A percentile compares a stretch with the other conserved stretches of the same genome.
phyloP scores from a whole-genome alignment of 805 yeast genomes.

The Suhomyces faveliae region DNA sequence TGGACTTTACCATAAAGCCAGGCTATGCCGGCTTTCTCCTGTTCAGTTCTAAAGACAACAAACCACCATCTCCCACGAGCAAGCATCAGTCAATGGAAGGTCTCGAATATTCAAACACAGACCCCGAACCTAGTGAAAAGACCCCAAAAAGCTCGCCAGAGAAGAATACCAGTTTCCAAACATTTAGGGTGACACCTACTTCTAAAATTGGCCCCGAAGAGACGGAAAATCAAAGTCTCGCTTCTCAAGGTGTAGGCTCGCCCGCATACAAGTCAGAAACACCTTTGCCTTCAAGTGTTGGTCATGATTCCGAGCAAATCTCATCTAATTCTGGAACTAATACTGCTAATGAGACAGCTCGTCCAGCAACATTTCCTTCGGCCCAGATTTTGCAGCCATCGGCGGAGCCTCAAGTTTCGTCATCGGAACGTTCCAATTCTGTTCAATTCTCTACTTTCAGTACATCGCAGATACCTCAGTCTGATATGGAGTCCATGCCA shows the following conservation, averaged over 20 bases:
- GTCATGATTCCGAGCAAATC: background rate
- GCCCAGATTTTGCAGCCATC: background rate
- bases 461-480: background rate
- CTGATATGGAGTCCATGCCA: background rate
- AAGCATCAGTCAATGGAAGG: background rate
- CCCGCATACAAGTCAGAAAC: background rate
- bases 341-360: background rate
- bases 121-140: background rate
- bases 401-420: background rate
- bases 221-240: background rate
- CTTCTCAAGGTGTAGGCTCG: background rate
- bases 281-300: background rate
- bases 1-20: constrained; percentile 29
- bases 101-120: background rate
- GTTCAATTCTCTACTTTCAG: background rate
- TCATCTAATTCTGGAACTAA: background rate
- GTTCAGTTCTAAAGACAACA: constrained; percentile 20
- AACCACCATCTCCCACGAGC: background rate
- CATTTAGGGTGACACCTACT: background rate
- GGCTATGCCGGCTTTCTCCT: constrained; percentile 30
- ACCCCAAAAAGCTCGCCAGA: background rate
- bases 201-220: background rate
- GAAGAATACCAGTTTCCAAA: background rate
- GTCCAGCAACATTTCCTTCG: background rate
- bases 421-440: background rate